Conservation (phyloP, 169 alveolate species). For the Amoebophrya sp. region DNA sequence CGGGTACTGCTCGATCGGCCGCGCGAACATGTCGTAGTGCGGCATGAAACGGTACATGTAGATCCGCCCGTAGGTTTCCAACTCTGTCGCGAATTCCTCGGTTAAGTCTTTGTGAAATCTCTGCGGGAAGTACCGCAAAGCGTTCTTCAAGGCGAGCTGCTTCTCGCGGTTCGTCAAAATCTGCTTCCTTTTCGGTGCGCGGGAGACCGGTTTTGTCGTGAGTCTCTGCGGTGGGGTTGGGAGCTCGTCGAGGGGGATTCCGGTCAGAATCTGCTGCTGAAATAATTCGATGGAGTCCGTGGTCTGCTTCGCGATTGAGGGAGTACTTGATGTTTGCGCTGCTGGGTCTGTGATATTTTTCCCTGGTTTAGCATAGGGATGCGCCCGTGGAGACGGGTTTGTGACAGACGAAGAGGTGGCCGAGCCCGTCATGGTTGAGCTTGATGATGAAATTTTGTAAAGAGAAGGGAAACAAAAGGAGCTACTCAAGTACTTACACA, state of each 20-base stretch:
- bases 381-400: too few relatives aligned
- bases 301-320: too few relatives aligned
- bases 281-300: background rate
- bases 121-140: slow-evolving; percentile 53
- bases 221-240: too few relatives aligned
- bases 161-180: slow-evolving; percentile 39
- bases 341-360: too few relatives aligned
- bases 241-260: background rate
- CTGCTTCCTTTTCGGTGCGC: slow-evolving; percentile 54
- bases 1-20: slow-evolving; percentile 46
- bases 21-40: slow-evolving; percentile 44
- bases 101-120: slow-evolving; percentile 47
- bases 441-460: too few relatives aligned
- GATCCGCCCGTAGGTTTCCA: slow-evolving; percentile 52
- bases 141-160: slow-evolving; percentile 56
- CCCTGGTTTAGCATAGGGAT: too few relatives aligned
- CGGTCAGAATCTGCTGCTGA: background rate
- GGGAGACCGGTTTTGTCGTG: slow-evolving; percentile 42
- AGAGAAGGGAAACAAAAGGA: too few relatives aligned
- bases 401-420: too few relatives aligned
- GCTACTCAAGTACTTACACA: too few relatives aligned
- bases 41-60: slow-evolving; percentile 58
- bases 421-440: too few relatives aligned
- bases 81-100: slow-evolving; percentile 47
- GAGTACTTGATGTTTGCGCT: too few relatives aligned